Percentiles rank a stretch among this genome's conserved stretches.
Conservation (phyloP, 352 stramenopile genomes). For the Nannochloropsis limnetica region DNA sequence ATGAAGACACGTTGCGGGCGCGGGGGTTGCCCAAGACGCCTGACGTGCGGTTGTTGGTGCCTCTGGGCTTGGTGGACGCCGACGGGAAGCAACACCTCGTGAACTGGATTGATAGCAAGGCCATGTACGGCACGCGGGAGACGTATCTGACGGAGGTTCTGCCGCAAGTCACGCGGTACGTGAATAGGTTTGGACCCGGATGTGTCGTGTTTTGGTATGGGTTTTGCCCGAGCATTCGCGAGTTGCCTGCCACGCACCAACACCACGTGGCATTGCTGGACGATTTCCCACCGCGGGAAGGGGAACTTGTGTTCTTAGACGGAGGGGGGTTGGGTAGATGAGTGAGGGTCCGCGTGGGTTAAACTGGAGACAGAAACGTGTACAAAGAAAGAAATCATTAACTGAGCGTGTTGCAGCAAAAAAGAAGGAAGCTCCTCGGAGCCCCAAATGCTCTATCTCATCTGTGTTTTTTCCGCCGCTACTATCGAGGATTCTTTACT, state of each 20-base stretch:
- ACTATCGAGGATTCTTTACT: neutral
- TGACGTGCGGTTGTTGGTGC: conserved; percentile 66
- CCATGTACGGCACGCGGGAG: conserved; percentile 71
- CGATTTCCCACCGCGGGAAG: neutral
- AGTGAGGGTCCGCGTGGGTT: neutral
- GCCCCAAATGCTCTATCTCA: neutral
- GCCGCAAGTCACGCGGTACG: conserved; percentile 50
- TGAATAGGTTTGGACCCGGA: conserved; percentile 54
- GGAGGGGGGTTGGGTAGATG: neutral
- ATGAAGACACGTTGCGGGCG: conserved; percentile 66
- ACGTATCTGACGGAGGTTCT: conserved; percentile 62
- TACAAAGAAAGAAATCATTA: no score
- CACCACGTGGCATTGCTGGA: neutral
- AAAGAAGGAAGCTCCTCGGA: neutral
- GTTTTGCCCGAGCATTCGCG: conserved; percentile 7
- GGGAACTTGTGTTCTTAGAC: neutral
- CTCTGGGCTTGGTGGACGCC: conserved; percentile 64
- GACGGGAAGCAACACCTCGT: conserved; percentile 60
- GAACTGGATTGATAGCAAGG: conserved; percentile 79
- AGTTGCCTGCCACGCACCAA: neutral
- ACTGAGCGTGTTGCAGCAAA: neutral
- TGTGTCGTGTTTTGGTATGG: conserved; percentile 28
- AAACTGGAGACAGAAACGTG: neutral
- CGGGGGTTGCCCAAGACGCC: conserved; percentile 72
- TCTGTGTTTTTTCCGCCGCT: neutral